Evolutionary conservation across 352 stramenopile genomes (phyloP).

Genomic region (Phytophthora vignae): DNA sequence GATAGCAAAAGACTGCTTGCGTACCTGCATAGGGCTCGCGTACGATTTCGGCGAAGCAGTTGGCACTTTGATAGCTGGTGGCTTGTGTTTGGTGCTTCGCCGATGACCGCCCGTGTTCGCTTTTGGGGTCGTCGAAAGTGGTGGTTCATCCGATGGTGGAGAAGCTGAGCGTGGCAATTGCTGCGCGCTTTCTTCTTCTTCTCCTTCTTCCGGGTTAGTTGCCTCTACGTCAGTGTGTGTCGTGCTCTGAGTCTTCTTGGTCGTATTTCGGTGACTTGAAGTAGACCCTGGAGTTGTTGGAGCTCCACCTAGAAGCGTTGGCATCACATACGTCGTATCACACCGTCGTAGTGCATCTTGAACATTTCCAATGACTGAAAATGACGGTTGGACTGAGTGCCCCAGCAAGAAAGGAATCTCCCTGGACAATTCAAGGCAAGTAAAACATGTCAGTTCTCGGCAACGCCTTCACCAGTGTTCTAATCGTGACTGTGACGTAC

Average conservation of each 20-base stretch:
- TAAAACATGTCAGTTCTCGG: background rate
- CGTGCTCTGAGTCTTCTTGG: background rate
- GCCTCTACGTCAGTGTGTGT: background rate
- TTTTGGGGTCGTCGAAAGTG: slow-evolving; percentile 8
- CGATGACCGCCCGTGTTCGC: slow-evolving; percentile 1
- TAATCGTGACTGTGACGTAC: slow-evolving; percentile 34
- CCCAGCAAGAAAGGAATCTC: slow-evolving; percentile 77
- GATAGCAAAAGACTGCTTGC: slow-evolving; percentile 15
- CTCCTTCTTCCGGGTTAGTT: slow-evolving; percentile 13
- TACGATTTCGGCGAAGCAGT: slow-evolving; percentile 42
- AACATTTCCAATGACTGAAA: slow-evolving; percentile 77
- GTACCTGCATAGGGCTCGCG: slow-evolving; percentile 66
- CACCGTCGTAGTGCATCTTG: slow-evolving; percentile 78
- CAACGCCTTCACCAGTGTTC: too few relatives aligned
- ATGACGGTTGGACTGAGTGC: slow-evolving; percentile 62
- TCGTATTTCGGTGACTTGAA: slow-evolving; percentile 1
- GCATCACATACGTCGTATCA: slow-evolving; percentile 62
- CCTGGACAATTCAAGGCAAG: slow-evolving; percentile 30
- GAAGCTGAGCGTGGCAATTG: background rate
- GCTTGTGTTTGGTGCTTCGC: slow-evolving; percentile 28
- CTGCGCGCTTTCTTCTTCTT: background rate
- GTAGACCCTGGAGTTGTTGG: slow-evolving; percentile 7
- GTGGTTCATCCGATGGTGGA: background rate
- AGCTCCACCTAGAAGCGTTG: slow-evolving; percentile 24
- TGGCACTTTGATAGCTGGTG: slow-evolving; percentile 54